Evolutionary conservation across 805 yeast genomes (phyloP), one percentile per base, ranked within the genome.

Genomic region (Sungouiozyma ichnusensis): DNA sequence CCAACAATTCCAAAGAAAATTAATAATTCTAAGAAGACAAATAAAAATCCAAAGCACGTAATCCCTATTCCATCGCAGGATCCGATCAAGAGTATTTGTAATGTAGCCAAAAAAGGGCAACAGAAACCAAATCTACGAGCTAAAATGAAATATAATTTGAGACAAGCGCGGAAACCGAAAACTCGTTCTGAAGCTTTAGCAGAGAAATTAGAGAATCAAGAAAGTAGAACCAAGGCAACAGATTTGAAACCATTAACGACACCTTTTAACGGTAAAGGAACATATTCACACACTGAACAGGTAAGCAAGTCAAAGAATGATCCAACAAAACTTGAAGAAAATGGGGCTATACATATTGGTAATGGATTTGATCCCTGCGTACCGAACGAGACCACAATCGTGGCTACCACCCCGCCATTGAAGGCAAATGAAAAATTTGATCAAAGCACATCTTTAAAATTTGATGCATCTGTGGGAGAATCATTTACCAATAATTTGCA

Each of bases 401-500:
- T 14, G 16, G 32, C 15, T 16, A 14, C 14, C 13, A 34, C 33
- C 15, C 19, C 29, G 15, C 9, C 37, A 33, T 9, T n/a, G 20
- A 29, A 40, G 17, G 16, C 32, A 4, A 7, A 17, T 15, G 27
- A n/a, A 11, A 4, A 16, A 14, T 4, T 16, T 32, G 32, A 20
- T 20, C 16, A 3, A 14, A 33, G 27, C 34, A 19, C 34, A 4
- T 13, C 37, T 20, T 24, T 27, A 14, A 4, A 14, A 11, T 17
- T 32, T 8, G 29, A 33, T n/a, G 16, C 20, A 16, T 16, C 36
- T 20, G 8, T 34, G 8, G 43, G 38, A 33, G 36, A 38, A 8
- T 24, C 64, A 1, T 63, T 65, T 35, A 65, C 71, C 2, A 55
- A 57, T 29, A 55, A 57, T 14, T 44, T 67, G 18, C 69, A 66